These are phyloP conservation scores for Plasmodium cynomolgi DNA, from an alignment of 169 alveolate species.

Conservation along the genomic window DNA sequence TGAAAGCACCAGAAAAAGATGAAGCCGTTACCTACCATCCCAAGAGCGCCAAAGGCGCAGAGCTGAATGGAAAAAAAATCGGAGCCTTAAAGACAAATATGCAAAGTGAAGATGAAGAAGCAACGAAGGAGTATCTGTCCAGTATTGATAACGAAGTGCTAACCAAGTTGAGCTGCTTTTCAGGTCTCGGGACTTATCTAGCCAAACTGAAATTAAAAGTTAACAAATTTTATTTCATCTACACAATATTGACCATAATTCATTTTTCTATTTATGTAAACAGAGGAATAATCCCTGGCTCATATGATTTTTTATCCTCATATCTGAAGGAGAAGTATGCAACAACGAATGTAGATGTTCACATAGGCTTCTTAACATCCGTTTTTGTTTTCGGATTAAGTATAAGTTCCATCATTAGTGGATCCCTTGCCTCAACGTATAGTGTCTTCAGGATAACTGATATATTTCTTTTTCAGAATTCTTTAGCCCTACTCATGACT, in stretches of 20 bases:
- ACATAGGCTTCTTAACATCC: conserved; percentile 44
- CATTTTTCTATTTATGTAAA: conserved; percentile 39
- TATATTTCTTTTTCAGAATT: conserved; percentile 17
- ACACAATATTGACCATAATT: conserved; percentile 15
- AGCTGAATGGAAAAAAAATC: neutral
- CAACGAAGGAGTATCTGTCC: neutral
- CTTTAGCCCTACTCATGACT: conserved; percentile 30
- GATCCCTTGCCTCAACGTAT: conserved; percentile 37
- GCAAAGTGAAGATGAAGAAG: neutral
- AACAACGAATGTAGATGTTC: conserved; percentile 49
- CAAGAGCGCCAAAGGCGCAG: neutral
- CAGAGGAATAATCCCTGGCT: conserved; percentile 65
- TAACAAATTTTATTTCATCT: conserved; percentile 40
- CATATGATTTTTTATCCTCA: conserved; percentile 50
- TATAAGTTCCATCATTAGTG: conserved; percentile 39
- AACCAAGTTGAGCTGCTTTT: neutral
- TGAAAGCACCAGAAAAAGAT: conserved; percentile 25
- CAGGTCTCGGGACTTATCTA: conserved; percentile 15
- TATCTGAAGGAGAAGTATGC: conserved; percentile 26
- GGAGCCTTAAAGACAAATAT: neutral
- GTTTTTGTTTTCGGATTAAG: conserved; percentile 62
- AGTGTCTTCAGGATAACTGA: conserved; percentile 30
- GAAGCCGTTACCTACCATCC: neutral
- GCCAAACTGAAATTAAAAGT: conserved; percentile 8
- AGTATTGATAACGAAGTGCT: neutral